Conservation (phyloP, 129 eudicot species). For the Helianthus tuberosus region DNA sequence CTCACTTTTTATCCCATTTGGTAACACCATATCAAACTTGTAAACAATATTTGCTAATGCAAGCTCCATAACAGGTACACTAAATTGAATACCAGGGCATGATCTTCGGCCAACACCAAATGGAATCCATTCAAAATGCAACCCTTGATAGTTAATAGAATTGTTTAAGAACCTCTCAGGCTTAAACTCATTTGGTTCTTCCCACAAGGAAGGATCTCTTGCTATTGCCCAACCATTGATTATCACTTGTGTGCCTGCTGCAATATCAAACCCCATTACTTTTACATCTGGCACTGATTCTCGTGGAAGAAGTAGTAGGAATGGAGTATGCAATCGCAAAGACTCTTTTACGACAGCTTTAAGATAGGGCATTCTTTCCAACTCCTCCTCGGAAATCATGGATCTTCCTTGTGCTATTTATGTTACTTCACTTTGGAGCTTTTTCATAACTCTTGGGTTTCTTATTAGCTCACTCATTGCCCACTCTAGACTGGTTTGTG, state of each 20-base stretch:
- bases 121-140: neutral
- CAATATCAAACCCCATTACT: neutral
- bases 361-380: neutral
- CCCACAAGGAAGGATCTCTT: neutral
- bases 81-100: slow-evolving; percentile 2
- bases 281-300: neutral
- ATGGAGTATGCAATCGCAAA: neutral
- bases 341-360: slow-evolving; percentile 5
- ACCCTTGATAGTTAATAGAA: neutral
- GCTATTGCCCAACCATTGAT: slow-evolving; percentile 3
- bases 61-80: neutral
- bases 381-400: neutral
- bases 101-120: slow-evolving; percentile 1
- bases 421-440: neutral
- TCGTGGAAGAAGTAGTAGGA: neutral
- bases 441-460: neutral
- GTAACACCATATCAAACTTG: neutral
- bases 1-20: neutral
- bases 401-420: neutral
- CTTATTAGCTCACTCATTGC: neutral
- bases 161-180: slow-evolving; percentile 14
- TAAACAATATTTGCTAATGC: neutral
- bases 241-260: slow-evolving; percentile 1
- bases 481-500: neutral
- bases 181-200: slow-evolving; percentile 7